Base-by-base conservation (phyloP, 257 asterid genomes). In the Verbena officinalis region DNA sequence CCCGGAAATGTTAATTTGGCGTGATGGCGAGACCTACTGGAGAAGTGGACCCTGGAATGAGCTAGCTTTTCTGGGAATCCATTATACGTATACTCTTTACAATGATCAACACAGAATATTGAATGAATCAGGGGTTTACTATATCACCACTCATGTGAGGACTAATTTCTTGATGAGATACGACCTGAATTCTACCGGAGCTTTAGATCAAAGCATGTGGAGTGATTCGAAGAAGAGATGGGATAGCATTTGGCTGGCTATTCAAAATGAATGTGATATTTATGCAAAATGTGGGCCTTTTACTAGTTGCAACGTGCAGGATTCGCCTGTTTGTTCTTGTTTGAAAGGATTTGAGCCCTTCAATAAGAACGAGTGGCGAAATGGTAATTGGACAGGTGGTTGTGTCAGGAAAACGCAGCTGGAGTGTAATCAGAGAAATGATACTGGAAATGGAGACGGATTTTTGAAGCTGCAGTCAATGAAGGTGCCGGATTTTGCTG, bases 31-130 rank as follows among this genome's bases (percentile, higher is more conserved):
- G 1, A 64, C 65, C 3, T 64, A 65, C 48, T 79, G 80, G 81
- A 53, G 80, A 57, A 79, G 78, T 24, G 88, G 88, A 0, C 79
- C 78, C 0, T 82, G 83, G 79, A 68, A 82, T 53, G 83, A 82
- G 0, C 71, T 43, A 45, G 64, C 67, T 6, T 48, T 73, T 3
- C 49, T 74, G 0, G 88, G 85, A 19, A 69, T 76, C 0, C 75
- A 58, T 14, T 45, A 65, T 12, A 76, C n/a, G n/a, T n/a, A n/a
- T n/a, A n/a, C n/a, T n/a, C n/a, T n/a, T n/a, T n/a, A n/a, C n/a
- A n/a, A n/a, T n/a, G n/a, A n/a, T n/a, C n/a, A n/a, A n/a, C n/a
- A n/a, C n/a, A n/a, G n/a, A n/a, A n/a, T n/a, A n/a, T n/a, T n/a
- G n/a, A 62, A 64, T 27, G 36, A 19, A 0, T 22, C 24, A 0